Evolutionary conservation across 768 basidiomycete species (phyloP), one percentile per base, ranked within the genome.

Genomic region (Serendipita sp.): DNA sequence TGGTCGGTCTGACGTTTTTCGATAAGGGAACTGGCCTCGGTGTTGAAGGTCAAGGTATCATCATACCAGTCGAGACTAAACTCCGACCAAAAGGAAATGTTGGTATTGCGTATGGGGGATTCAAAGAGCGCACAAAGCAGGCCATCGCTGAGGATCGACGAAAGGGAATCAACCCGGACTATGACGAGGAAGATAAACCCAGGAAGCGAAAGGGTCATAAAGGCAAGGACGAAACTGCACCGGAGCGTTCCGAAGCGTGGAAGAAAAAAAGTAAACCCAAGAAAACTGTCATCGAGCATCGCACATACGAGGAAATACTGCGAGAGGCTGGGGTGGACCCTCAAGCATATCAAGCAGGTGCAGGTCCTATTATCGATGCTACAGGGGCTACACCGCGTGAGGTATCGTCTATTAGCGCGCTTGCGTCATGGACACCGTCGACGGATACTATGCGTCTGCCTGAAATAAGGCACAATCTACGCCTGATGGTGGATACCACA

Each of bases 221-320:
- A 69, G 78, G 78, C 64, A 77, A 75, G 69, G 79, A 76, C 35
- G 76, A 78, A 67, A 76, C 83, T 70, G 83, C 72, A 47, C 72
- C 66, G 64, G 70, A 86, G 69, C 77, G 83, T 71, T 80, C 88
- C 15, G 86, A 92, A 66, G 80, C 80, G 3, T 96, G 93, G 94
- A 93, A 88, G 76, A 72, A 70, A 58, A 70, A 73, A 65, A 83
- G 88, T 4, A 89, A 83, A 79, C 93, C 88, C 73, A 79, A 84
- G 64, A 96, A 91, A 75, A 84, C 81, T 24, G 91, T 84, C 74
- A 77, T 93, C 38, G 86, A 92, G 72, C 93, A 97, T 77, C 96
- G 95, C 79, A 92, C 93, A 0, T 99, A 97, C 72, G 96, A 99
- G 74, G 84, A 99, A 74, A 90, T 98, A 64, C 73, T 99, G 63